Evolutionary conservation across 2,329 filamentous ascomycete genomes (phyloP).

Genomic region (Pestalotiopsis fici): DNA sequence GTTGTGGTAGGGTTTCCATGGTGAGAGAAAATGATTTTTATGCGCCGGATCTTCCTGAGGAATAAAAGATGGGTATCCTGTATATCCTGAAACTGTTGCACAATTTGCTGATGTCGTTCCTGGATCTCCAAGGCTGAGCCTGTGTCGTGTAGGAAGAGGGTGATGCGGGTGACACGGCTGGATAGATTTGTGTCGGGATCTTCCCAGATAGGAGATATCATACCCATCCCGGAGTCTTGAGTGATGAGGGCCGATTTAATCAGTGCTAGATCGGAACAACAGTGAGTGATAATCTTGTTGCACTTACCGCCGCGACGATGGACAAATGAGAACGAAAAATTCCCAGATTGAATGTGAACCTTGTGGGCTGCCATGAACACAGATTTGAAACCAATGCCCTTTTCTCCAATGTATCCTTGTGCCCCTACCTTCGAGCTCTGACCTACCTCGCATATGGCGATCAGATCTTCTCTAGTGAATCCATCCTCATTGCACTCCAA

Average conservation of each 20-base stretch:
- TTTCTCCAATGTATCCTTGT: slow-evolving; percentile 48
- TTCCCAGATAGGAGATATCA: slow-evolving; percentile 48
- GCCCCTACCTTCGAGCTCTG: slow-evolving; percentile 44
- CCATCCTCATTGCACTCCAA: slow-evolving; percentile 54
- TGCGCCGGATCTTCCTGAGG: slow-evolving; percentile 36
- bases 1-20: slow-evolving; percentile 9
- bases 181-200: slow-evolving; percentile 17
- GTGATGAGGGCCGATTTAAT: too few relatives aligned
- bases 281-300: too few relatives aligned
- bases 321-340: slow-evolving; percentile 44
- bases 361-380: slow-evolving; percentile 48
- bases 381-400: slow-evolving; percentile 54
- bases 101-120: slow-evolving; percentile 24
- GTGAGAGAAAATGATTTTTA: slow-evolving; percentile 30
- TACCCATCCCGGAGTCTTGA: slow-evolving; percentile 48
- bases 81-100: slow-evolving; percentile 36
- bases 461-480: slow-evolving; percentile 41
- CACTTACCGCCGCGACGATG: too few relatives aligned
- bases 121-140: slow-evolving; percentile 17
- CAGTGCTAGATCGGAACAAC: too few relatives aligned
- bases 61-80: slow-evolving; percentile 42
- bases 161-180: slow-evolving; percentile 34
- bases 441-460: slow-evolving; percentile 46
- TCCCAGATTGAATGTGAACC: slow-evolving; percentile 44
- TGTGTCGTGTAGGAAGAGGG: slow-evolving; percentile 33